A percentile compares a stretch with the other conserved stretches of the same genome.
These are phyloP conservation scores for Peziza echinospora DNA, from an alignment of 495 filamentous ascomycete genomes.

Conservation along the genomic window DNA sequence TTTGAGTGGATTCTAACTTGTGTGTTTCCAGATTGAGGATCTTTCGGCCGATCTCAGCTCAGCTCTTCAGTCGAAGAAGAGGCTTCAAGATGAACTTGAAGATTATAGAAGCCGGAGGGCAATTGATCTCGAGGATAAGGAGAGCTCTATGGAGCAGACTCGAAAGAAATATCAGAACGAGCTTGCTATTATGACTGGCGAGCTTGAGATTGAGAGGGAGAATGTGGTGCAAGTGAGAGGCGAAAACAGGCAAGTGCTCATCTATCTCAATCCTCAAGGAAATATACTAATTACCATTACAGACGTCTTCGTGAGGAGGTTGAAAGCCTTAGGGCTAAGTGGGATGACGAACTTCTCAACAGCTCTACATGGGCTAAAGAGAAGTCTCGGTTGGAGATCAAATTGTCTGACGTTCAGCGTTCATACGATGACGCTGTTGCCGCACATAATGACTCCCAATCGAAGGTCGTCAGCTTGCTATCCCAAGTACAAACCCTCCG, in stretches of 20 bases:
- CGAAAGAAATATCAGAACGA: constrained; percentile 92
- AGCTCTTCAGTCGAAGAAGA: constrained; percentile 76
- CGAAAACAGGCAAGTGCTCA: constrained; percentile 18
- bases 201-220: constrained; percentile 83
- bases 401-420: constrained; percentile 66
- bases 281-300: constrained; percentile 40
- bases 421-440: constrained; percentile 81
- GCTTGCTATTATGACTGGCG: constrained; percentile 66
- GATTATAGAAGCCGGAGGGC: constrained; percentile 89
- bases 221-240: constrained; percentile 46
- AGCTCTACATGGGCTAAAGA: constrained; percentile 97
- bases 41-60: constrained; percentile 70
- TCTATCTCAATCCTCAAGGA: constrained; percentile 17
- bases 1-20: constrained; percentile 3
- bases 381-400: constrained; percentile 77
- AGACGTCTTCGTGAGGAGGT: constrained; percentile 73
- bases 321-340: constrained; percentile 84
- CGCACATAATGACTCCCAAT: constrained; percentile 87
- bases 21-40: constrained; percentile 46
- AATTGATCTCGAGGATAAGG: constrained; percentile 92
- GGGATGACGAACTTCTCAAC: constrained; percentile 97
- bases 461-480: constrained; percentile 69
- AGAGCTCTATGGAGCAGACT: constrained; percentile 89
- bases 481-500: constrained; percentile 79
- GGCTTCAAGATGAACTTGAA: constrained; percentile 91